A percentile compares a stretch with the other conserved stretches of the same genome.
phyloP scores from a whole-genome alignment of 2,329 filamentous ascomycete genomes.

The Didymella keratinophila region DNA sequence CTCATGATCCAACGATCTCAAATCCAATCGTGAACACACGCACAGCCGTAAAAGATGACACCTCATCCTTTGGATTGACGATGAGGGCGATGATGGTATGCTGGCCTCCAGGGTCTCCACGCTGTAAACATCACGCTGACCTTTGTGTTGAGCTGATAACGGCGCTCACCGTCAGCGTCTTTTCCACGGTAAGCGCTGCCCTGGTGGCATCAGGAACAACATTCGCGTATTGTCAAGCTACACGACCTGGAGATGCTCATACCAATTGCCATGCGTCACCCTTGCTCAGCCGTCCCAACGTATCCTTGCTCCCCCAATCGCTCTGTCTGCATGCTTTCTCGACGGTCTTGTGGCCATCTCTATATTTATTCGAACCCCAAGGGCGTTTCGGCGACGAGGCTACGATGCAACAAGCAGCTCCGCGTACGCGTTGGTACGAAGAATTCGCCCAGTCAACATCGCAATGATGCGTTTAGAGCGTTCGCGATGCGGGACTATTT shows the following conservation, averaged over 20 bases:
- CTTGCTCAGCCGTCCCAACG: neutral
- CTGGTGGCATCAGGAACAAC: neutral
- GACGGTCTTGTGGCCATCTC: neutral
- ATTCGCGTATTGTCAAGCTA: neutral
- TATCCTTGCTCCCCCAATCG: neutral
- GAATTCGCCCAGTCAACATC: neutral
- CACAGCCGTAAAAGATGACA: too few relatives aligned
- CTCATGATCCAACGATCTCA: too few relatives aligned
- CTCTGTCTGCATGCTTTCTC: neutral
- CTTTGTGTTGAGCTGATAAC: neutral
- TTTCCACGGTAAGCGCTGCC: neutral
- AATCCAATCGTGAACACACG: too few relatives aligned
- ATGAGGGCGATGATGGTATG: too few relatives aligned
- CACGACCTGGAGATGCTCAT: neutral
- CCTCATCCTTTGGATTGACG: too few relatives aligned
- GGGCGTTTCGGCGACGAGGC: neutral
- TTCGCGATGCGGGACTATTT: neutral
- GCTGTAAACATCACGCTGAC: neutral
- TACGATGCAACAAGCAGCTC: neutral
- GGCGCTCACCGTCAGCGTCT: neutral
- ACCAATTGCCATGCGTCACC: neutral
- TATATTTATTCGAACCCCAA: neutral
- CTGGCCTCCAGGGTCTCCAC: too few relatives aligned
- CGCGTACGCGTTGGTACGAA: neutral
- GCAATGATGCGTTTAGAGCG: neutral